Evolutionary conservation across 2,329 filamentous ascomycete genomes (phyloP), one percentile per base, ranked within the genome.

Genomic region (Pseudogymnoascus sp.): DNA sequence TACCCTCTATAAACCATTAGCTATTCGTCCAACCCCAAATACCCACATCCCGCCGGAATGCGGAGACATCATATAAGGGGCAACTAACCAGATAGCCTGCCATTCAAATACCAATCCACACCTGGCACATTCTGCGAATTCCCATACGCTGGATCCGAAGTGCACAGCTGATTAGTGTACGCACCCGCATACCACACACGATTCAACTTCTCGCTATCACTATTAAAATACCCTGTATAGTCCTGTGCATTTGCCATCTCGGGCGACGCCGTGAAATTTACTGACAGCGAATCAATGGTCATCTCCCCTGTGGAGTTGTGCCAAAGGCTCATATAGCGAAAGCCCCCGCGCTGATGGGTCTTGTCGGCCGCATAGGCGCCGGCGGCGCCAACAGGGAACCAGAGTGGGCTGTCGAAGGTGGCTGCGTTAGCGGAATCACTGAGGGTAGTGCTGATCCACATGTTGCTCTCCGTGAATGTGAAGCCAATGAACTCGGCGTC

Each of bases 391-490:
- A 72, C 71, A 2, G 73, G 65, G 59, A 80, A 78, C 76, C 76
- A 81, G 0, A 81, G 69, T 0, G 74, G 72, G 57, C 76, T 73
- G 55, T 81, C 79, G 9, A 77, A 72, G 0, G 75, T 76, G 3
- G 71, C 70, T 57, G 78, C 74, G 2, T 72, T 72, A 0, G 75
- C 79, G 1, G 75, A 75, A 66, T 81, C 79, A 61, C 74, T 73
- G 6, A 69, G 72, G 26, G 73, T 64, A 3, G 71, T 73, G 35
- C 73, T 78, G 48, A 82, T 76, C 77, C 77, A 82, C 1, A 79
- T 63, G 21, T 63, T 70, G 1, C 69, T 71, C 61, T 76, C 74
- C 0, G 70, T 71, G 60, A 74, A 76, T 2, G 70, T 72, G 6
- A 76, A 61, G 4, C 74, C 73, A 6, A 76, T 65, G n/a, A 69